phyloP scores from a whole-genome alignment of 169 alveolate species.

The Eimeria sp. region DNA sequence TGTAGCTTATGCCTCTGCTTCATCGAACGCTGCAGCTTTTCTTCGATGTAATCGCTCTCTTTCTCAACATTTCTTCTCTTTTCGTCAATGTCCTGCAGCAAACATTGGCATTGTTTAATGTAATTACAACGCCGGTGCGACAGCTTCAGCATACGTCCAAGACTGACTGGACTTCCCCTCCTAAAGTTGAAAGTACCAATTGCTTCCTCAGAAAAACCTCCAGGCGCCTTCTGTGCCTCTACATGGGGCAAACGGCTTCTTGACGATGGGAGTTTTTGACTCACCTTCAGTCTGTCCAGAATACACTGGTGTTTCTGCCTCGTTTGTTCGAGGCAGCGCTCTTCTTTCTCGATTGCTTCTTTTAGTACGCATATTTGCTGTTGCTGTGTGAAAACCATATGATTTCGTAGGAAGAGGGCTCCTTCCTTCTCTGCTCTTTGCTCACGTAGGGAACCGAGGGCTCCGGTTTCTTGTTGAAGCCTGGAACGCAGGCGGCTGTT shows the following conservation, averaged over 20 bases:
- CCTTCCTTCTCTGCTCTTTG: conserved; percentile 53
- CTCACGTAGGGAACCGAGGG: conserved; percentile 22
- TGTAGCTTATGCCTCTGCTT: conserved; percentile 61
- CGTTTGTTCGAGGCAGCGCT: conserved; percentile 35
- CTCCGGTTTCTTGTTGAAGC: conserved; percentile 43
- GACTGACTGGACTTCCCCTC: background rate
- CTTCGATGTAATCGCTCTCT: conserved; percentile 4
- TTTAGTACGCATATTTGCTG: conserved; percentile 56
- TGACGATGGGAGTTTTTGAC: background rate
- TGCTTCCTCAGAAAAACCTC: background rate
- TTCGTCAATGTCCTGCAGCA: conserved; percentile 53
- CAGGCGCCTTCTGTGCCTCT: background rate
- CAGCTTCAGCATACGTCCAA: background rate
- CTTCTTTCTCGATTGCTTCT: conserved; percentile 27
- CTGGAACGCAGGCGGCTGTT: conserved; percentile 71
- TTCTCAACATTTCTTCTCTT: conserved; percentile 9
- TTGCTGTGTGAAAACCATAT: conserved; percentile 49
- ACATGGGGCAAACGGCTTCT: background rate
- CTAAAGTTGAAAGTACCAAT: background rate
- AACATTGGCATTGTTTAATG: background rate
- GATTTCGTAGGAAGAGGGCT: conserved; percentile 54
- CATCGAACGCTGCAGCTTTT: conserved; percentile 17
- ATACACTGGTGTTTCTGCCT: conserved; percentile 23
- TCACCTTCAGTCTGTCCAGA: conserved; percentile 29
- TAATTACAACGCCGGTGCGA: background rate